These are phyloP conservation scores for Phytopythium sindhum DNA, from an alignment of 352 stramenopile genomes.

Conservation along the genomic window DNA sequence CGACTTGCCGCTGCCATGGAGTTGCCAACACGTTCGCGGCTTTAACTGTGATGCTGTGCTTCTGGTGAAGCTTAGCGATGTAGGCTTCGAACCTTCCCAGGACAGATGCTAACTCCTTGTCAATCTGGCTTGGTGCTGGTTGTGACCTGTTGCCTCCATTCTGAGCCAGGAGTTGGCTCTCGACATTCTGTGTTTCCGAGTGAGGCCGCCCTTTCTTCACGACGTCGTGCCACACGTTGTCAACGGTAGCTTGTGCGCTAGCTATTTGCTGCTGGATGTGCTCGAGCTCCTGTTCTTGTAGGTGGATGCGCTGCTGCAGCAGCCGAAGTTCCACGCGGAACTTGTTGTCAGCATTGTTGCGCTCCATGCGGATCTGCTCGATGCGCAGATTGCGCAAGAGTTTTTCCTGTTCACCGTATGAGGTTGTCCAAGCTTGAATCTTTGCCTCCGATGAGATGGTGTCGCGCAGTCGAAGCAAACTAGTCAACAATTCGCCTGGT, in stretches of 20 bases:
- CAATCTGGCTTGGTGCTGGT: constrained; percentile 2
- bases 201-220: constrained; percentile 15
- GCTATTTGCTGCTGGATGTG: constrained; percentile 56
- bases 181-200: background rate
- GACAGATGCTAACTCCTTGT: constrained; percentile 46
- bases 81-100: constrained; percentile 57
- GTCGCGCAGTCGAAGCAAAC: constrained; percentile 61
- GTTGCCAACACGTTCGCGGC: constrained; percentile 44
- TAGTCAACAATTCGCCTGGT: constrained; percentile 64
- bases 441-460: constrained; percentile 63
- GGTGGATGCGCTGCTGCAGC: constrained; percentile 47
- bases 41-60: constrained; percentile 57
- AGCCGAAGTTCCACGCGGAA: constrained; percentile 56
- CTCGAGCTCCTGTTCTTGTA: constrained; percentile 60
- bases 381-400: constrained; percentile 53
- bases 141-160: background rate
- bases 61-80: constrained; percentile 48
- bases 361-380: constrained; percentile 58
- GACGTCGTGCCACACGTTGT: constrained; percentile 60
- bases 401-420: constrained; percentile 49
- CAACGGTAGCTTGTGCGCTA: constrained; percentile 40
- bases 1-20: constrained; percentile 70
- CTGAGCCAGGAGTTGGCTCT: background rate
- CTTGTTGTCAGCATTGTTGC: constrained; percentile 41
- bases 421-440: constrained; percentile 35